Evolutionary conservation across 2,329 filamentous ascomycete species (phyloP).

Genomic region (Diaporthe helianthi): DNA sequence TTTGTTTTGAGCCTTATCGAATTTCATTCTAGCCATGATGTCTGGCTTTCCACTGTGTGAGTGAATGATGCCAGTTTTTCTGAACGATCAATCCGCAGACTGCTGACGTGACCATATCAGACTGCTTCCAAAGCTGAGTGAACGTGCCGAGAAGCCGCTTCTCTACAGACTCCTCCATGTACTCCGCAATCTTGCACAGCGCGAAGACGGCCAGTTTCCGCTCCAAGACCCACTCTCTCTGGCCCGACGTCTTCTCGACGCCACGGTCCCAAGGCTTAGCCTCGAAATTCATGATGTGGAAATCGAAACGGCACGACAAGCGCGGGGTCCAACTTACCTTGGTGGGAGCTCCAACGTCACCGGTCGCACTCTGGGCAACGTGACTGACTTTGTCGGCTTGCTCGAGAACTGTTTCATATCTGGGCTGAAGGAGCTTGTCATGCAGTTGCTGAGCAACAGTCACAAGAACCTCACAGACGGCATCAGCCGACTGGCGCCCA

Average conservation of each 20-base stretch:
- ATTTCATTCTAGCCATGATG: neutral
- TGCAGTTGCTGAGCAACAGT: neutral
- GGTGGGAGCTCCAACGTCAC: neutral
- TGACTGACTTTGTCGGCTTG: neutral
- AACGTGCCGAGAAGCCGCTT: neutral
- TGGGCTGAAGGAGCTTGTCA: neutral
- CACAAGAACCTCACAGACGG: neutral
- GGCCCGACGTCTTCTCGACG: neutral
- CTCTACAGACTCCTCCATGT: neutral
- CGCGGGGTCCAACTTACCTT: neutral
- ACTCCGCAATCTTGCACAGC: neutral
- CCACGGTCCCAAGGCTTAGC: neutral
- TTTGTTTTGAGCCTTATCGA: neutral
- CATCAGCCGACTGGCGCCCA: neutral
- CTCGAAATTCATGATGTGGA: constrained; percentile 4
- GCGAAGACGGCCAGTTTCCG: neutral
- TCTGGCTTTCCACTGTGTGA: neutral
- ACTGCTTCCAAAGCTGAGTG: constrained; percentile 3
- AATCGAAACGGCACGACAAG: neutral
- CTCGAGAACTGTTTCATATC: constrained; percentile 1
- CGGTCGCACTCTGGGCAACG: neutral
- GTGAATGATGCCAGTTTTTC: neutral
- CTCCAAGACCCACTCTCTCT: neutral
- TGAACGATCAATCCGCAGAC: neutral
- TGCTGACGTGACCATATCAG: neutral